Base-by-base conservation (phyloP, 164 flowering plant species). In the Sextonia rubra region DNA sequence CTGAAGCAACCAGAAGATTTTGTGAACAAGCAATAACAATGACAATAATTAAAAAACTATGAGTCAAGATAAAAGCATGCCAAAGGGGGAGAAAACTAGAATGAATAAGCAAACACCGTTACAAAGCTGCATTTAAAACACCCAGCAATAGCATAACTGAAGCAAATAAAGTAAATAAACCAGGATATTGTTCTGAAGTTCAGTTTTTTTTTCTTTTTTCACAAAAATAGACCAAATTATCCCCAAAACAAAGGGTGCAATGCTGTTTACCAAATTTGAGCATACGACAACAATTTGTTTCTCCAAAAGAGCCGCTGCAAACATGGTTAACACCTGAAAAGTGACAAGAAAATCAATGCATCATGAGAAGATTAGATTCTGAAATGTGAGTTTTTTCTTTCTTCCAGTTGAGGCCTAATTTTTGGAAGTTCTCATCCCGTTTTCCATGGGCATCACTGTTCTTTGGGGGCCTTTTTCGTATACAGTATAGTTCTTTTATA, bases 291-390 rank as follows among this genome's bases (percentile, higher is more conserved):
- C 89, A 76, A 91, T 88, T 82, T 95, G 99, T 82, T 91, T 95
- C 84, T 95, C 99, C 78, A 95, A 81, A 71, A 95, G 88, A 68
- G 97, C 97, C 60, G 86, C 98, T 0, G 98, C 93, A 80, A 95
- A 87, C 81, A 95, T 66, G 72, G 93, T 85, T 52, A 95, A 80
- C 60, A 94, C 89, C 99, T 93, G 86, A 66, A 86, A 70, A 37
- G 30, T 67, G 66, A 26, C 71, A 76, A 47, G 56, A 73, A 55
- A 72, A 74, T 63, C 67, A 75, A 24, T 37, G 71, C 66, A 76
- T 66, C 47, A 63, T 17, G 71, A 66, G 12, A 15, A 52, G 58
- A 52, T 2, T 20, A 52, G 58, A 52, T 20, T 15, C 3, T 52
- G 58, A 52, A 52, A 52, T 52, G 58, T 15, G 2, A 52, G 20